Evolutionary conservation across 1,284 basidiomycete species (phyloP).

Genomic region (Serendipita sp.): DNA sequence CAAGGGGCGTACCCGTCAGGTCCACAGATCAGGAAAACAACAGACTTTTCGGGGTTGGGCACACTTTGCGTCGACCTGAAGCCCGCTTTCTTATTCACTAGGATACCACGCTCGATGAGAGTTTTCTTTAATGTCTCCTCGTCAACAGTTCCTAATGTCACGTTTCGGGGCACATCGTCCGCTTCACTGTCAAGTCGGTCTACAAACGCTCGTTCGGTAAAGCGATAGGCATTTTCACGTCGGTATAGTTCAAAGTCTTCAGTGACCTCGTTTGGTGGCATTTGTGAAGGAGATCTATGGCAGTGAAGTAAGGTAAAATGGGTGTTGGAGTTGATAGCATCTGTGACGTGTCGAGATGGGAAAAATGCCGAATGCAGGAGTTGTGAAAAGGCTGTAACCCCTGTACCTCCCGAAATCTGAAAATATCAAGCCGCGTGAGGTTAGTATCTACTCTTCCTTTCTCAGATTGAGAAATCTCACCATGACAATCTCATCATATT

Average conservation of each 20-base stretch:
- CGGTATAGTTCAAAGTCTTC: slow-evolving; percentile 35
- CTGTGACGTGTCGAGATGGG: not conserved
- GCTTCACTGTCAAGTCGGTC: slow-evolving; percentile 23
- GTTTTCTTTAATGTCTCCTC: not conserved
- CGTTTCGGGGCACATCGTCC: slow-evolving; percentile 35
- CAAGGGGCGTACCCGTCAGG: slow-evolving; percentile 49
- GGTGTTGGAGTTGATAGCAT: slow-evolving; percentile 23
- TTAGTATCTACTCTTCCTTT: not conserved
- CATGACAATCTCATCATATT: slow-evolving; percentile 68
- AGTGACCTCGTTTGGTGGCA: slow-evolving; percentile 50
- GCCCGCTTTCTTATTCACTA: not conserved
- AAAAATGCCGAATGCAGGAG: slow-evolving; percentile 32
- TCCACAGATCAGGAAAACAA: slow-evolving; percentile 39
- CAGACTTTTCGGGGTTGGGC: not conserved
- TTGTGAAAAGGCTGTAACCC: slow-evolving; percentile 69
- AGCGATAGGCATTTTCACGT: slow-evolving; percentile 33
- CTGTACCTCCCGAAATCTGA: slow-evolving; percentile 72
- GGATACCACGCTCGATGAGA: not conserved
- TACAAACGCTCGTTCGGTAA: slow-evolving; percentile 47
- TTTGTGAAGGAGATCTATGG: slow-evolving; percentile 40
- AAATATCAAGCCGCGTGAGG: slow-evolving; percentile 3
- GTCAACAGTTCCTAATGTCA: not conserved
- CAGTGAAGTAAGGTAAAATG: slow-evolving; percentile 59
- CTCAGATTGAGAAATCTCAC: slow-evolving; percentile 23
- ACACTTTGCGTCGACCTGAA: not conserved